These are phyloP conservation scores for Myxozyma geophila DNA, from an alignment of 805 yeast species.

Conservation along the genomic window DNA sequence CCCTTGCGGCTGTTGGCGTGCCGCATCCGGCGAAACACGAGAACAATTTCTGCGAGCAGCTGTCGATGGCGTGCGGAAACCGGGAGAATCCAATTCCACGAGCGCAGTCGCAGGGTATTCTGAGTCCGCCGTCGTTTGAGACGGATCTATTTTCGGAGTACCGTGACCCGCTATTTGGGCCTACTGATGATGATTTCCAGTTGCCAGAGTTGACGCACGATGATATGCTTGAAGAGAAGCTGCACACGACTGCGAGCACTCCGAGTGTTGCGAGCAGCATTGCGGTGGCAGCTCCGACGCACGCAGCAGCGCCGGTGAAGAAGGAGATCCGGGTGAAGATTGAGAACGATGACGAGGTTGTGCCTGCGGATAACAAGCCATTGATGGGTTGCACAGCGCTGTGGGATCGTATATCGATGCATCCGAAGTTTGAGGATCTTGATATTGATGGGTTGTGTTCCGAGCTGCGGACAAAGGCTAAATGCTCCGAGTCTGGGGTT, in stretches of 20 bases:
- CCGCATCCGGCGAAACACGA: slow-evolving; percentile 47
- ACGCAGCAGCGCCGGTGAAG: not conserved
- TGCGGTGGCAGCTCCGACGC: not conserved
- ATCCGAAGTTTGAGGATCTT: slow-evolving; percentile 89
- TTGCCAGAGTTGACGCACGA: slow-evolving; percentile 44
- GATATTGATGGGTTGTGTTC: slow-evolving; percentile 93
- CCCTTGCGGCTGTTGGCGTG: slow-evolving; percentile 7
- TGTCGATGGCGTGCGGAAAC: slow-evolving; percentile 84
- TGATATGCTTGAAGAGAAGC: slow-evolving; percentile 42
- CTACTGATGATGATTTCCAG: slow-evolving; percentile 42
- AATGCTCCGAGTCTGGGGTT: slow-evolving; percentile 91
- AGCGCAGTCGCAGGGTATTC: slow-evolving; percentile 36
- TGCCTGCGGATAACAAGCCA: slow-evolving; percentile 64
- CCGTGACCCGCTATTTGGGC: slow-evolving; percentile 29
- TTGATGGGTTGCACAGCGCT: slow-evolving; percentile 81
- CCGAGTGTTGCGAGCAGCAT: not conserved
- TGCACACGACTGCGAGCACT: slow-evolving; percentile 1
- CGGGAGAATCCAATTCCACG: slow-evolving; percentile 68
- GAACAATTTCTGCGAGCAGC: slow-evolving; percentile 72
- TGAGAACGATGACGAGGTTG: slow-evolving; percentile 47
- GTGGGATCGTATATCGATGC: slow-evolving; percentile 94
- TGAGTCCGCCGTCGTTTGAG: slow-evolving; percentile 42
- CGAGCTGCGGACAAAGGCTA: slow-evolving; percentile 89
- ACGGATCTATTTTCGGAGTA: slow-evolving; percentile 43
- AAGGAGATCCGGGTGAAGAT: slow-evolving; percentile 5